Evolutionary conservation across 176 grass and related monocot species (phyloP), one percentile per base, ranked within the genome.

Genomic region (Phoenix roebelenii): DNA sequence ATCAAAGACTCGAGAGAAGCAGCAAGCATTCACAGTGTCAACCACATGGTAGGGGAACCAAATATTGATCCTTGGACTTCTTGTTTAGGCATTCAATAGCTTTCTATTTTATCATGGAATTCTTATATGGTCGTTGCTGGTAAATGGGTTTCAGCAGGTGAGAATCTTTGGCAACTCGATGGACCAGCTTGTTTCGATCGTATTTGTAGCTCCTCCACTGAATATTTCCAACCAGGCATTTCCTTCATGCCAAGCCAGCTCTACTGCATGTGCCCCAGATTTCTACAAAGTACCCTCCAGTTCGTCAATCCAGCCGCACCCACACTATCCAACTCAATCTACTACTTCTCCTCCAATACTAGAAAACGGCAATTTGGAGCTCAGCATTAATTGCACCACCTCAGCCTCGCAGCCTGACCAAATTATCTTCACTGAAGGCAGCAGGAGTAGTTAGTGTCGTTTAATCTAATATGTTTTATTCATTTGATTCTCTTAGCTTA

Each of bases 391-490:
- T 20, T 59, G 73, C 58, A 35, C 77, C 72, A 35, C 77, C 82
- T 18, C 71, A 61, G 29, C 76, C 72, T 63, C 82, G 80, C 61
- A 80, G 19, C 4, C 67, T 76, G 67, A 76, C 63, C 56, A 85
- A 72, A 48, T 67, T 80, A 49, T 80, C 68, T 65, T 77, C 82
- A 29, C 72, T 58, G 68, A 80, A 72, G 49, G 67, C 49, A 1
- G 62, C 76, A 77, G 82, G 77, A 20, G 20, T 20, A 35, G 72
- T 85, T 63, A 68, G 75, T 68, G 82, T 80, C 18, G 51, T 72
- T 67, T 80, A 72, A 76, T 23, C 68, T 85, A 52, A 60, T 73
- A 16, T 0, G 61, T 70, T 55, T 84, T 79, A 51, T 7, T 19
- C 35, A 9, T 44, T 44, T 9, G 10, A 9, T 44, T 44, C 35